Base-by-base conservation (phyloP, 139 green algal genomes). In the Volvox reticuliferus region DNA sequence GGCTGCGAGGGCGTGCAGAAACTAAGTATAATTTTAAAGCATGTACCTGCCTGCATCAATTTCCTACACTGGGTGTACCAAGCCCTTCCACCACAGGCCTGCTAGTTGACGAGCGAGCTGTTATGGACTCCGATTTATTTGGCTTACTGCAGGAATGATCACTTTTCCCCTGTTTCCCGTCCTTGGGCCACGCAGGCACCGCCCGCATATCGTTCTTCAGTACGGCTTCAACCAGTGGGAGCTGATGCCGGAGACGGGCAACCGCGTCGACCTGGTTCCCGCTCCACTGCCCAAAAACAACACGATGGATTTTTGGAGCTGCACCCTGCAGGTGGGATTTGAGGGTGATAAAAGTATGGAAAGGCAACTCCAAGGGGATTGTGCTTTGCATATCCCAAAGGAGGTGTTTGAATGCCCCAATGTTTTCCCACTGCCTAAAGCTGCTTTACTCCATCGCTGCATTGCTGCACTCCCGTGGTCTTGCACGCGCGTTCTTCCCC, bases 181-280 rank as follows among this genome's bases (percentile, higher is more conserved):
- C 62, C 20, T 37, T 80, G 32, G 73, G 2, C 36, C 14, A 24
- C 79, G 55, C 94, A 96, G 95, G 89, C 67, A 93, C 36, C 82
- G 86, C 2, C 91, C 93, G 17, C 90, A 91, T 36, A 88, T 96
- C 33, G 79, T 93, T 76, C 36, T 96, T 73, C 94, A 96, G 76
- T 92, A 92, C 71, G 95, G 87, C 28, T 98, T 96, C 94, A 98
- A 98, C 91, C 82, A 91, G 14, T 98, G 96, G 96, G 94, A 97
- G 93, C 84, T 97, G 77, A 91, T 94, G 67, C 55, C 75, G 5
- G 87, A 95, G 22, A 68, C 37, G n/a, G 79, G 79, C 62, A 85
- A 82, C 67, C 50, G 86, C 20, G 30, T 92, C 35, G 93, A 97
- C 91, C 90, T 97, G 88, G 14, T 32, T 9, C 94, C 95, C 17